Evolutionary conservation across 1,284 basidiomycete species (phyloP).

Genomic region (Ceratobasidium sp.): DNA sequence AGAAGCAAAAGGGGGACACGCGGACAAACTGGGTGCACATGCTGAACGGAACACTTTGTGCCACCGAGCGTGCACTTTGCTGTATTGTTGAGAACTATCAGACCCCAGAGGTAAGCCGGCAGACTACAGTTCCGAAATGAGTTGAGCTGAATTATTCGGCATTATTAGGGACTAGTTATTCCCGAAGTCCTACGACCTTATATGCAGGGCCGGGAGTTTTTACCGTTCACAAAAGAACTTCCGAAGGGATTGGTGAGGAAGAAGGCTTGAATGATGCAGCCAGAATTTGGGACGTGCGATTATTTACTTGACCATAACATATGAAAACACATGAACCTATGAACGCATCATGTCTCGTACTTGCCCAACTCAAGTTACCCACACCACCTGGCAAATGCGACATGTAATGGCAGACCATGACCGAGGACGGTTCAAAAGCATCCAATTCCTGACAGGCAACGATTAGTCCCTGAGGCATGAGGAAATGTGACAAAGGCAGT

Average conservation of each 20-base stretch:
- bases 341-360: too few relatives aligned
- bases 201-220: slow-evolving; percentile 94
- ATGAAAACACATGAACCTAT: too few relatives aligned
- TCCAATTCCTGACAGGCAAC: not conserved
- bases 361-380: too few relatives aligned
- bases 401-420: too few relatives aligned
- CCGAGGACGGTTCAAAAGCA: too few relatives aligned
- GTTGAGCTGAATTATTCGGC: not conserved
- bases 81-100: slow-evolving; percentile 99
- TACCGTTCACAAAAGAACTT: slow-evolving; percentile 87
- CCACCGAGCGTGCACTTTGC: slow-evolving; percentile 95
- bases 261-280: slow-evolving; percentile 59
- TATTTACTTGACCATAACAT: not conserved
- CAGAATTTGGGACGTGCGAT: too few relatives aligned
- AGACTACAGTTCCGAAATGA: not conserved
- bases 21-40: slow-evolving; percentile 96
- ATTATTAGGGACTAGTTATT: slow-evolving; percentile 80
- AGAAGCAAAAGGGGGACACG: slow-evolving; percentile 86
- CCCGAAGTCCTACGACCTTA: slow-evolving; percentile 91
- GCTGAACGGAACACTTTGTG: slow-evolving; percentile 97
- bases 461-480: slow-evolving; percentile 33
- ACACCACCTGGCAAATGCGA: too few relatives aligned
- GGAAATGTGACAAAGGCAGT: slow-evolving; percentile 36
- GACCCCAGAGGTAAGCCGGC: slow-evolving; percentile 80
- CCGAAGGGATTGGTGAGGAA: slow-evolving; percentile 84